Evolutionary conservation across 2,329 filamentous ascomycete genomes (phyloP).

Genomic region (Diaporthe amygdali): DNA sequence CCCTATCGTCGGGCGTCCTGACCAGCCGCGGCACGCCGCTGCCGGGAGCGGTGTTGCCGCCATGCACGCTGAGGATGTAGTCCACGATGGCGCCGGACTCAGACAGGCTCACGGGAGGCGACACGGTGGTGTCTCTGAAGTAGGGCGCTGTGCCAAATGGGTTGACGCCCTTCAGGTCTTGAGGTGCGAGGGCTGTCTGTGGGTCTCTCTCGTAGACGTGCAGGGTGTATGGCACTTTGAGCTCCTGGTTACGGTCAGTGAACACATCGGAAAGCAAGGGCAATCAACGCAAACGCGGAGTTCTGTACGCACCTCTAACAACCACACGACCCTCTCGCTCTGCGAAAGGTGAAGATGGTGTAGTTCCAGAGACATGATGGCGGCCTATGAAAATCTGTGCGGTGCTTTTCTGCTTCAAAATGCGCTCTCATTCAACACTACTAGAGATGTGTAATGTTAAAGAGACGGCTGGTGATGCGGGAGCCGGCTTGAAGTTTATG

Average conservation of each 20-base stretch:
- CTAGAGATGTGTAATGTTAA: background rate
- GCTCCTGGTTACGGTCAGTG: slow-evolving; percentile 44
- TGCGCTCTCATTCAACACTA: background rate
- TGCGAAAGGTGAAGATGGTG: slow-evolving; percentile 64
- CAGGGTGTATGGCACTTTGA: slow-evolving; percentile 55
- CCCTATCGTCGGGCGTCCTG: slow-evolving; percentile 54
- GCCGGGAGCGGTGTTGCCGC: background rate
- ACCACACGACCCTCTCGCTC: slow-evolving; percentile 68
- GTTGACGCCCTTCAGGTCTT: slow-evolving; percentile 48
- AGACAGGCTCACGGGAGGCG: slow-evolving; percentile 45
- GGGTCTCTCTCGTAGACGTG: slow-evolving; percentile 38
- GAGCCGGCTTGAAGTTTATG: background rate
- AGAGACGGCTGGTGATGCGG: background rate
- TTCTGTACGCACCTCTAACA: slow-evolving; percentile 54
- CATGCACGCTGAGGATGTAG: slow-evolving; percentile 57
- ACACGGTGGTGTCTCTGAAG: slow-evolving; percentile 60
- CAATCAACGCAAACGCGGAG: too few species aligned
- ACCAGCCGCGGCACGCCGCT: slow-evolving; percentile 3
- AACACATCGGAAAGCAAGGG: background rate
- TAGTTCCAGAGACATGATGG: slow-evolving; percentile 40
- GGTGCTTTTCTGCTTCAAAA: background rate
- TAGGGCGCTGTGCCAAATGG: slow-evolving; percentile 63
- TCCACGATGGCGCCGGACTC: slow-evolving; percentile 66
- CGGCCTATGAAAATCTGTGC: background rate
- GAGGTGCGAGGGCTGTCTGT: slow-evolving; percentile 34